Percentiles rank a stretch among this genome's conserved stretches.
These are phyloP conservation scores for Meripilus lineatus DNA, from an alignment of 1,284 basidiomycete species.

Conservation along the genomic window DNA sequence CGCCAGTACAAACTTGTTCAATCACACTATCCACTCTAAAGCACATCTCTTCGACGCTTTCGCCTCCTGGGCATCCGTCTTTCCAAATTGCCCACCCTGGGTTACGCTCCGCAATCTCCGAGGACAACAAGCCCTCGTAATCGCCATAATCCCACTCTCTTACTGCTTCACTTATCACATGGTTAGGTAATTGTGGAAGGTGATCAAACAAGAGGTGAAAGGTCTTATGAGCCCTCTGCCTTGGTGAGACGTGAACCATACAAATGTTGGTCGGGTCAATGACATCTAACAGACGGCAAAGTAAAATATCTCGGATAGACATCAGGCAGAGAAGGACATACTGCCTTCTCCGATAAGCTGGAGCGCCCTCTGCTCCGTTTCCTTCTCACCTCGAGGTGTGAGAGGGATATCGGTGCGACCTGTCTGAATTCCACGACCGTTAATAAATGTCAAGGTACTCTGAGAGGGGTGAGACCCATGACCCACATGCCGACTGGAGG, in stretches of 20 bases:
- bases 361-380: constrained; percentile 62
- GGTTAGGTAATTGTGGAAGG: constrained; percentile 43
- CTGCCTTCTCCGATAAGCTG: constrained; percentile 73
- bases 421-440: constrained; percentile 48
- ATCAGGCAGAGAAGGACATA: constrained; percentile 35
- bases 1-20: constrained; percentile 41
- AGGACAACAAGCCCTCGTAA: constrained; percentile 77
- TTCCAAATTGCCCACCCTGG: constrained; percentile 79
- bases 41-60: constrained; percentile 77
- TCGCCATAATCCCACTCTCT: constrained; percentile 90
- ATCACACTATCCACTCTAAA: constrained; percentile 76
- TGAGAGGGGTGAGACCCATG: neutral
- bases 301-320: constrained; percentile 6
- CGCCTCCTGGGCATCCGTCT: constrained; percentile 88
- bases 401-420: constrained; percentile 86
- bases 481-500: constrained; percentile 67
- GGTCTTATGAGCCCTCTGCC: constrained; percentile 78
- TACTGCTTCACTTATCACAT: constrained; percentile 59
- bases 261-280: constrained; percentile 81
- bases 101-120: constrained; percentile 67
- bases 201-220: constrained; percentile 77
- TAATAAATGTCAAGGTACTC: neutral
- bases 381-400: constrained; percentile 73
- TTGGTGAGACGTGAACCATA: constrained; percentile 78
- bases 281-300: constrained; percentile 43